Conservation (phyloP, 495 filamentous ascomycete species). For the Chlorociboria aeruginascens region DNA sequence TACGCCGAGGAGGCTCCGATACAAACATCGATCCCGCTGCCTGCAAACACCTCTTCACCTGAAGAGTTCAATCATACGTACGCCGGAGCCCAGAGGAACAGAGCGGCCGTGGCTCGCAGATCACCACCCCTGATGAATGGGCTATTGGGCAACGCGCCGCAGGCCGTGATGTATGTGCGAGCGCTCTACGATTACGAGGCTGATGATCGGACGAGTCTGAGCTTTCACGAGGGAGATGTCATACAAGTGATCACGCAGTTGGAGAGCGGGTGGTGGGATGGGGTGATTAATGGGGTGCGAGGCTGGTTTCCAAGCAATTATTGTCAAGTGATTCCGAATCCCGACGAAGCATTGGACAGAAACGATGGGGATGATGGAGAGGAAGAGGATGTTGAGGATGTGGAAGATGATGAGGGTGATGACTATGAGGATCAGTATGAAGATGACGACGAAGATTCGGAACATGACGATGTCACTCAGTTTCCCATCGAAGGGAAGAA, state of each 20-base stretch:
- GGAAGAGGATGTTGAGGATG: constrained; percentile 28
- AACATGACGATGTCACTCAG: constrained; percentile 43
- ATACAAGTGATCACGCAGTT: constrained; percentile 97
- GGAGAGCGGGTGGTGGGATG: constrained; percentile 99
- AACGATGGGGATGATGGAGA: constrained; percentile 23
- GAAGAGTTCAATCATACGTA: background rate
- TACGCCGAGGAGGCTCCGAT: constrained; percentile 12
- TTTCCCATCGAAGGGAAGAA: constrained; percentile 59
- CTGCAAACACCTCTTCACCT: constrained; percentile 5
- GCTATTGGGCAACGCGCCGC: constrained; percentile 56
- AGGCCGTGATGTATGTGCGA: constrained; percentile 79
- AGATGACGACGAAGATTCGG: constrained; percentile 53
- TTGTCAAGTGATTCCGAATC: constrained; percentile 69
- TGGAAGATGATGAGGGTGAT: constrained; percentile 52
- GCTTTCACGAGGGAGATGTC: constrained; percentile 88
- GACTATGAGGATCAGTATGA: constrained; percentile 62
- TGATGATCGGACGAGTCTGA: constrained; percentile 91
- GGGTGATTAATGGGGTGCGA: constrained; percentile 81
- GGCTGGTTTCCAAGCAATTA: constrained; percentile 99
- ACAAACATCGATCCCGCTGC: constrained; percentile 1
- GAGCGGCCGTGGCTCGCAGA: constrained; percentile 11
- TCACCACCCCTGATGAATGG: constrained; percentile 48
- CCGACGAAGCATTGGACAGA: constrained; percentile 44
- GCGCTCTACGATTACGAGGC: constrained; percentile 96
- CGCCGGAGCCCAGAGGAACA: constrained; percentile 5